Evolutionary conservation across 2,329 filamentous ascomycete species (phyloP).

Genomic region (Pyricularia sp.): DNA sequence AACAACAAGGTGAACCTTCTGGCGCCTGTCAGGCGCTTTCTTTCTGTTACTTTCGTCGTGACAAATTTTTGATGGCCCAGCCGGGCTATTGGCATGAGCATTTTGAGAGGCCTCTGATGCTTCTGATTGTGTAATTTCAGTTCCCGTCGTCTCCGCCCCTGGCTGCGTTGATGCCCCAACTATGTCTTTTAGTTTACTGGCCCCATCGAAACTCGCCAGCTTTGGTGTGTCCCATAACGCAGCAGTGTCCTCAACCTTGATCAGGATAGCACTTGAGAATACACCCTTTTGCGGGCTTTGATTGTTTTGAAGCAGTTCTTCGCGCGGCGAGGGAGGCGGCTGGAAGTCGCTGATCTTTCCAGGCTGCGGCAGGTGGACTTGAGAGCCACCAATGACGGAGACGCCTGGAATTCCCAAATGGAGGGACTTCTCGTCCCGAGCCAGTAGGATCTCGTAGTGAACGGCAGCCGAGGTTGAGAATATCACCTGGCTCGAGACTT

Average conservation of each 20-base stretch:
- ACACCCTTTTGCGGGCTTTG: conserved; percentile 48
- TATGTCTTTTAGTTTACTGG: not conserved
- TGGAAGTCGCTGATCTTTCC: conserved; percentile 69
- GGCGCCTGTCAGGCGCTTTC: conserved; percentile 12
- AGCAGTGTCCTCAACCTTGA: conserved; percentile 78
- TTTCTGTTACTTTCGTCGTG: conserved; percentile 14
- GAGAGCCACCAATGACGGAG: conserved; percentile 29
- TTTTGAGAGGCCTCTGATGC: not conserved
- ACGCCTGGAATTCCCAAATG: conserved; percentile 36
- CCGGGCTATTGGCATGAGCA: not conserved
- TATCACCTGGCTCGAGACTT: conserved; percentile 83
- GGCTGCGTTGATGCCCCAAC: conserved; percentile 3
- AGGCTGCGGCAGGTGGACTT: conserved; percentile 41
- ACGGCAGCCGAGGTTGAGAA: conserved; percentile 85
- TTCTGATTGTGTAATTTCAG: not conserved
- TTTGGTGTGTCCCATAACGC: conserved; percentile 86
- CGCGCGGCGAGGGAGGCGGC: conserved; percentile 31
- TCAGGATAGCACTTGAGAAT: conserved; percentile 65
- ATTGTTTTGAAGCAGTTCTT: conserved; percentile 46
- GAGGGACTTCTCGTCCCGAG: conserved; percentile 73
- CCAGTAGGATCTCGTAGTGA: conserved; percentile 74
- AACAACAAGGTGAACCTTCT: conserved; percentile 80
- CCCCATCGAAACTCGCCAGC: conserved; percentile 42
- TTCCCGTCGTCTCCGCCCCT: conserved; percentile 7
- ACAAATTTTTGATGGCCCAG: not conserved